Percentiles rank a stretch among this genome's conserved stretches.
phyloP scores from a whole-genome alignment of 139 green algal species.

The Trebouxia sp. region DNA sequence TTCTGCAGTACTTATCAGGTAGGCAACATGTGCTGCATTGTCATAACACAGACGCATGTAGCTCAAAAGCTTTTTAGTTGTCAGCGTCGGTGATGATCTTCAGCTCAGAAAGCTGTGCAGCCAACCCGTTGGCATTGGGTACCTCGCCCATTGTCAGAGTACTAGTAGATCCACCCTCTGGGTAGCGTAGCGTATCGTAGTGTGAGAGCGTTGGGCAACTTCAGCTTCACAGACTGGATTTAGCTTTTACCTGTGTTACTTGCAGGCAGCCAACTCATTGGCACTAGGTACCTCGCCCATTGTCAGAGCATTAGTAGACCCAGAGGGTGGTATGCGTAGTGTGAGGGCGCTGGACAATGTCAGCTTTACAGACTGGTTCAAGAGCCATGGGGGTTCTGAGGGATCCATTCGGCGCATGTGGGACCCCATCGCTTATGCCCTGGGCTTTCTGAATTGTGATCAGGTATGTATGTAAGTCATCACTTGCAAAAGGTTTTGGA shows the following conservation, averaged over 20 bases:
- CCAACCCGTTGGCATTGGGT: constrained; percentile 85
- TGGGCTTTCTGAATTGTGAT: constrained; percentile 97
- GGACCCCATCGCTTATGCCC: constrained; percentile 95
- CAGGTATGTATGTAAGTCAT: constrained; percentile 55
- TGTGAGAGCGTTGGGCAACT: constrained; percentile 82
- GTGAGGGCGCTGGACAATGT: constrained; percentile 86
- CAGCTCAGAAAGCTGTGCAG: too few species aligned
- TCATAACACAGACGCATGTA: too few species aligned
- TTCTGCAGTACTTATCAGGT: too few species aligned
- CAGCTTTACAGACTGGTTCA: constrained; percentile 94
- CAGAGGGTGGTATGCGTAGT: constrained; percentile 88
- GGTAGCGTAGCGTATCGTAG: too few species aligned
- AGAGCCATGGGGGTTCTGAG: constrained; percentile 76
- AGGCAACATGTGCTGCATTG: too few species aligned
- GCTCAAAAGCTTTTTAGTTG: too few species aligned
- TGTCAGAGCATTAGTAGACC: constrained; percentile 88
- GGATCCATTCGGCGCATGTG: constrained; percentile 94
- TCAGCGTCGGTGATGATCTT: too few species aligned
- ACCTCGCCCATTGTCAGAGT: constrained; percentile 89
- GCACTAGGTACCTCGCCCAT: constrained; percentile 90
- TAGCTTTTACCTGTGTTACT: constrained; percentile 18
- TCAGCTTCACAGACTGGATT: constrained; percentile 92
- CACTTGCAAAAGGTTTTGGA: too few species aligned
- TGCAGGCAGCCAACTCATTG: constrained; percentile 72
- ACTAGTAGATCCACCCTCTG: constrained; percentile 78